Evolutionary conservation across 768 basidiomycete genomes (phyloP).

Genomic region (Mycena floridula): DNA sequence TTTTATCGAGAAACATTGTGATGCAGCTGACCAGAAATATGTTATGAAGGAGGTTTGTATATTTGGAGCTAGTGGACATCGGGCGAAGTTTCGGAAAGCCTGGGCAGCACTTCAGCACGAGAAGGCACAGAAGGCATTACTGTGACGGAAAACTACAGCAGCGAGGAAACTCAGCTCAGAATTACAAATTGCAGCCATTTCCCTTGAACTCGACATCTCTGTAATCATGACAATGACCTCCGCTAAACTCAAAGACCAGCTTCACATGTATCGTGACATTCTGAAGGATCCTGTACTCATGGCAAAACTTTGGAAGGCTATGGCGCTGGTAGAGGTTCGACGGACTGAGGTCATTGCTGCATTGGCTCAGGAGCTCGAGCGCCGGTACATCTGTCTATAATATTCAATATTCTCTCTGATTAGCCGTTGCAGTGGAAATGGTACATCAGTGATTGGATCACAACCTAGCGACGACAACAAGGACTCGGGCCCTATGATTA

Average conservation of each 20-base stretch:
- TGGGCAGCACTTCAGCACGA: not conserved
- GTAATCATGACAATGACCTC: not conserved
- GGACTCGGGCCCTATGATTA: too few relatives aligned
- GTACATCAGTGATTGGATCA: too few relatives aligned
- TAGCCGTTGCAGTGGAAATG: too few relatives aligned
- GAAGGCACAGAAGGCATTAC: not conserved
- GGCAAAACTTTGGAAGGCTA: too few relatives aligned
- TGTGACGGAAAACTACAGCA: not conserved
- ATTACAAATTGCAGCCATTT: not conserved
- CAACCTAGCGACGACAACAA: too few relatives aligned
- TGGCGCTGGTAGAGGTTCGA: too few relatives aligned
- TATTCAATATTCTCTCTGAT: too few relatives aligned
- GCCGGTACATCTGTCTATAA: too few relatives aligned
- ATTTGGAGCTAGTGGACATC: not conserved
- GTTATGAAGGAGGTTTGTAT: not conserved
- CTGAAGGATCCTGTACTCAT: conserved; percentile 15
- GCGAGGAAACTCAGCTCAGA: not conserved
- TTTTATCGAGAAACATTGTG: not conserved
- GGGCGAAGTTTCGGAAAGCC: not conserved
- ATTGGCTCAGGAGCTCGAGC: too few relatives aligned
- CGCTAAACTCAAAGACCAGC: not conserved
- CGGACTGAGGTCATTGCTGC: too few relatives aligned
- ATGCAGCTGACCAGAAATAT: not conserved
- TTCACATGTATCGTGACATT: conserved; percentile 15
- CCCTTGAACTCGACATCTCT: not conserved